Conservation (phyloP, 331 rosid genomes). For the Rhamnella rubrinervis region DNA sequence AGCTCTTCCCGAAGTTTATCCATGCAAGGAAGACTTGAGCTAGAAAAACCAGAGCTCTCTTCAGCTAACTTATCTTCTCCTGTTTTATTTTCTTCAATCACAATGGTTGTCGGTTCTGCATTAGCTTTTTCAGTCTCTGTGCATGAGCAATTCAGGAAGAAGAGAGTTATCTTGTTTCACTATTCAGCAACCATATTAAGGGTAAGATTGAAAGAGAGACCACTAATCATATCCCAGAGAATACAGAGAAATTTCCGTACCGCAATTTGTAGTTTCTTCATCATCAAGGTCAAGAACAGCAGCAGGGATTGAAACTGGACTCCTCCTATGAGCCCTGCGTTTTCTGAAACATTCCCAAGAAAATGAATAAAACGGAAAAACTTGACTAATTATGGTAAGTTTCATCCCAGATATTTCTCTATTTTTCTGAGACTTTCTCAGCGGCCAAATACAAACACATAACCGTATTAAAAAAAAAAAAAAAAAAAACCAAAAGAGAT, state of each 20-base stretch:
- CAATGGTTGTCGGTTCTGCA: constrained; percentile 17
- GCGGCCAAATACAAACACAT: neutral
- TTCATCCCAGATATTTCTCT: neutral
- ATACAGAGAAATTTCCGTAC: constrained; percentile 20
- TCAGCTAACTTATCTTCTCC: constrained; percentile 30
- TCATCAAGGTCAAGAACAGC: constrained; percentile 68
- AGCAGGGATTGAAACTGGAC: constrained; percentile 47
- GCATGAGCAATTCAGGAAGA: neutral
- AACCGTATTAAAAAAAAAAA: no score
- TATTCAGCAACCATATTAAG: neutral
- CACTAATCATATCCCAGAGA: neutral
- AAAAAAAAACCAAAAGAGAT: neutral
- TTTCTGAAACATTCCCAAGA: constrained; percentile 45
- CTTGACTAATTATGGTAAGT: neutral
- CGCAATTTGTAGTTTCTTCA: constrained; percentile 47
- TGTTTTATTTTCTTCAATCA: constrained; percentile 34
- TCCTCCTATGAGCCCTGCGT: constrained; percentile 56
- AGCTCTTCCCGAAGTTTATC: constrained; percentile 94
- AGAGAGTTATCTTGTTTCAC: neutral
- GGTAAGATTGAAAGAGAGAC: neutral
- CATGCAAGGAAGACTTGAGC: constrained; percentile 57
- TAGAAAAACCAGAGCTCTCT: constrained; percentile 35
- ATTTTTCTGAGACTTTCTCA: neutral
- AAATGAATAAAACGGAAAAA: neutral
- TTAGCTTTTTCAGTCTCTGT: constrained; percentile 51